These are phyloP conservation scores for Mycena venus DNA, from an alignment of 768 basidiomycete genomes.

Conservation along the genomic window DNA sequence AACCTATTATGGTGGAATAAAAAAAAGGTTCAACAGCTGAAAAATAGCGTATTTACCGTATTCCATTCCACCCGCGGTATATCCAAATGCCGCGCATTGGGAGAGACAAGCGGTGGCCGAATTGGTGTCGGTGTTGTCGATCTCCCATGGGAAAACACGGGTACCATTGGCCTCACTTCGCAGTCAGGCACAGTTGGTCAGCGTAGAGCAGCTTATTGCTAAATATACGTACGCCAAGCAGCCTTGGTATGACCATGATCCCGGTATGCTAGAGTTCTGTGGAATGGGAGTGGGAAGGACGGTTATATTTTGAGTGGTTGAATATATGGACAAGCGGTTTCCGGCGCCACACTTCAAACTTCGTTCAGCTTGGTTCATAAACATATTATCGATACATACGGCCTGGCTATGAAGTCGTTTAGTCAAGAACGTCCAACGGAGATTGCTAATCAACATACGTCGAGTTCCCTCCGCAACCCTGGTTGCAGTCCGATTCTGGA, in stretches of 20 bases:
- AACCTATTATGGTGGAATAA: constrained; percentile 54
- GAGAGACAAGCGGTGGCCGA: constrained; percentile 74
- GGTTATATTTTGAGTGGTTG: constrained; percentile 62
- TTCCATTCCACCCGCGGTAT: constrained; percentile 76
- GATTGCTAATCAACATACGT: constrained; percentile 56
- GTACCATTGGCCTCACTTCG: constrained; percentile 62
- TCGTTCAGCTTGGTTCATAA: neutral
- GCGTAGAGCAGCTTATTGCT: too few species aligned
- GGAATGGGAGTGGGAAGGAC: constrained; percentile 71
- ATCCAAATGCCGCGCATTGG: constrained; percentile 80
- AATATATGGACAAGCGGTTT: constrained; percentile 78
- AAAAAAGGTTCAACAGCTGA: neutral
- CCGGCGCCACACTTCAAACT: constrained; percentile 70
- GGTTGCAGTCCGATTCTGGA: constrained; percentile 69
- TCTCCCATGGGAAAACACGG: constrained; percentile 72
- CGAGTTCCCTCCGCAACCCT: constrained; percentile 79
- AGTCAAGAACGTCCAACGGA: neutral
- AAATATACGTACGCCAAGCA: constrained; percentile 69
- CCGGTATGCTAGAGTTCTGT: constrained; percentile 70
- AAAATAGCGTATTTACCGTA: constrained; percentile 41
- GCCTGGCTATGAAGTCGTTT: constrained; percentile 16
- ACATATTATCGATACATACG: neutral
- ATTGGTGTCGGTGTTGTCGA: constrained; percentile 72
- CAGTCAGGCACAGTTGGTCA: neutral
- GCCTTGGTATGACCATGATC: constrained; percentile 74